phyloP scores from a whole-genome alignment of 495 filamentous ascomycete genomes.

The Xeromyces bisporus region DNA sequence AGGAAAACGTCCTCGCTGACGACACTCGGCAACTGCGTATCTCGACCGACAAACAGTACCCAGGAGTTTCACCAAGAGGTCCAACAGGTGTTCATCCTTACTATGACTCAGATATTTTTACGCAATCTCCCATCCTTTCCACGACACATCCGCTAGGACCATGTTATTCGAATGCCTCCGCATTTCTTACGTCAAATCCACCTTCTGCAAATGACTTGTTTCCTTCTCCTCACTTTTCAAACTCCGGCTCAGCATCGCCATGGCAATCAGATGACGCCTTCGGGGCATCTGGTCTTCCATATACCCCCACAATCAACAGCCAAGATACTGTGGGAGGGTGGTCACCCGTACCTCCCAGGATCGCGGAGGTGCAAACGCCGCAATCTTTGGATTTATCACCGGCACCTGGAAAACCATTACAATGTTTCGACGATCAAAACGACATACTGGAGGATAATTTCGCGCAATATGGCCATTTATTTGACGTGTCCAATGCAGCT shows the following conservation, averaged over 20 bases:
- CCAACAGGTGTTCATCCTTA: slow-evolving; percentile 21
- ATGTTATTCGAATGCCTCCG: slow-evolving; percentile 16
- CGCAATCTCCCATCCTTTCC: slow-evolving; percentile 21
- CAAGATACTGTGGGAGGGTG: slow-evolving; percentile 28
- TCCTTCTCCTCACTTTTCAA: slow-evolving; percentile 28
- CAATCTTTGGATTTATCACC: slow-evolving; percentile 20
- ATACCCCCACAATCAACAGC: slow-evolving; percentile 24
- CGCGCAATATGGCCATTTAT: slow-evolving; percentile 27
- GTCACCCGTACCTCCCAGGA: slow-evolving; percentile 23
- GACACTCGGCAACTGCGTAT: slow-evolving; percentile 8
- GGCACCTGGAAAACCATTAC: slow-evolving; percentile 16
- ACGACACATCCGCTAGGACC: slow-evolving; percentile 19
- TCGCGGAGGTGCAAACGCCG: slow-evolving; percentile 20
- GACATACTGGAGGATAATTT: slow-evolving; percentile 28
- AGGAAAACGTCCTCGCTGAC: slow-evolving; percentile 20
- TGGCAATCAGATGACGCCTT: slow-evolving; percentile 28
- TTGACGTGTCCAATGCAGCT: slow-evolving; percentile 14
- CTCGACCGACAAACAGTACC: slow-evolving; percentile 4
- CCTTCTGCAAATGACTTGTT: slow-evolving; percentile 28
- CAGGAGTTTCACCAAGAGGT: slow-evolving; percentile 7
- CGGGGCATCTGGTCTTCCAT: slow-evolving; percentile 18
- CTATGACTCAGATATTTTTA: slow-evolving; percentile 19
- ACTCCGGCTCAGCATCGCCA: slow-evolving; percentile 26
- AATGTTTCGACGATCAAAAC: slow-evolving; percentile 15
- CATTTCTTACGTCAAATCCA: slow-evolving; percentile 23